phyloP scores from a whole-genome alignment of 768 basidiomycete genomes.

The Pilatotrama ljubarskyi region DNA sequence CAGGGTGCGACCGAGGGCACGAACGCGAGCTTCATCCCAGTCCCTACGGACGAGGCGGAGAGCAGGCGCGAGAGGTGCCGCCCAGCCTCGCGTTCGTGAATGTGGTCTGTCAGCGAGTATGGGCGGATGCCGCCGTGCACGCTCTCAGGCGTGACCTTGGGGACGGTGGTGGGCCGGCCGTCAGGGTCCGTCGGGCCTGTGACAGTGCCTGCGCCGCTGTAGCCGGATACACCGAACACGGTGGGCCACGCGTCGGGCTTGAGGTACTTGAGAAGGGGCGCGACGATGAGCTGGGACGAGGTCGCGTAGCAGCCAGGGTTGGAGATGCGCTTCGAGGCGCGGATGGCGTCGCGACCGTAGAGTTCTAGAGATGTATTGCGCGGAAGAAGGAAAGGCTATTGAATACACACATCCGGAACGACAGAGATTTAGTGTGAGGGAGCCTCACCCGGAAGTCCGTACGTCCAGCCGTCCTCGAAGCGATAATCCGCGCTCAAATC shows the following conservation, averaged over 20 bases:
- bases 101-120: conserved; percentile 94
- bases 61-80: conserved; percentile 74
- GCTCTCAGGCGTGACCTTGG: conserved; percentile 80
- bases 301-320: conserved; percentile 99
- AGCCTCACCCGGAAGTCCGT: conserved; percentile 96
- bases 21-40: conserved; percentile 70
- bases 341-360: conserved; percentile 73
- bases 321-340: conserved; percentile 79
- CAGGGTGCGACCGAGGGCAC: conserved; percentile 86
- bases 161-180: conserved; percentile 70
- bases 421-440: conserved; percentile 38
- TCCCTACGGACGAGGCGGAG: conserved; percentile 10
- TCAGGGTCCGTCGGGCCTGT: conserved; percentile 60
- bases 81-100: conserved; percentile 96
- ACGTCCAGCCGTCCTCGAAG: conserved; percentile 94
- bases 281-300: conserved; percentile 86
- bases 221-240: conserved; percentile 91
- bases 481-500: conserved; percentile 95
- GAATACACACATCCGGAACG: conserved; percentile 32
- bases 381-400: conserved; percentile 29
- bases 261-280: conserved; percentile 79
- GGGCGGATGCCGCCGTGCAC: conserved; percentile 77
- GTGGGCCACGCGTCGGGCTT: conserved; percentile 65
- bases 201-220: conserved; percentile 92
- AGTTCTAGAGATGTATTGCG: conserved; percentile 60